Conservation (phyloP, 805 yeast genomes). For the Saturnispora besseyi region DNA sequence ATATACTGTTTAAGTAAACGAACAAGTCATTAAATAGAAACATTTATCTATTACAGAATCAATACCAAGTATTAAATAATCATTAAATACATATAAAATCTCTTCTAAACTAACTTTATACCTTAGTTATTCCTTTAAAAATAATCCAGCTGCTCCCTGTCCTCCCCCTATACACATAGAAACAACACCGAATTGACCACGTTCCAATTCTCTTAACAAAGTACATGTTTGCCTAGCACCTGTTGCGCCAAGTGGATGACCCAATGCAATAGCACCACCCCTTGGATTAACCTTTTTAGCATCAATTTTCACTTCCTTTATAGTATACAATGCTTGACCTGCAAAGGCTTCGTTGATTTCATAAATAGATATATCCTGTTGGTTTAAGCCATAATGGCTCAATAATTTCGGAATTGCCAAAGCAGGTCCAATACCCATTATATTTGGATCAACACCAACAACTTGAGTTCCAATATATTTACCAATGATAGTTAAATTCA, state of each 20-base stretch:
- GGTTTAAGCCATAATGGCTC: constrained; percentile 32
- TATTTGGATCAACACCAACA: constrained; percentile 94
- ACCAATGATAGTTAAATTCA: constrained; percentile 65
- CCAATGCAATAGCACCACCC: constrained; percentile 96
- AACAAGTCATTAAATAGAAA: no score
- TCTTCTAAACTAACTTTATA: no score
- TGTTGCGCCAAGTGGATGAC: constrained; percentile 88
- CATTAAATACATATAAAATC: no score
- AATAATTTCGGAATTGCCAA: constrained; percentile 84
- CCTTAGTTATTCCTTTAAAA: constrained; percentile 57
- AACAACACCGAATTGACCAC: constrained; percentile 81
- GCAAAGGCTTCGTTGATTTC: constrained; percentile 98
- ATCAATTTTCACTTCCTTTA: constrained; percentile 59
- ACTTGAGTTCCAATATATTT: constrained; percentile 71
- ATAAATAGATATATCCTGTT: constrained; percentile 61
- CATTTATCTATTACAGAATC: no score
- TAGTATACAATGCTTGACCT: constrained; percentile 79
- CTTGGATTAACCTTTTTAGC: constrained; percentile 68
- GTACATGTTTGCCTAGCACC: constrained; percentile 89
- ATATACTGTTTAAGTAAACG: no score
- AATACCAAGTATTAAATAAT: no score
- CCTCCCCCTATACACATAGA: constrained; percentile 98
- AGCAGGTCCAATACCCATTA: constrained; percentile 98
- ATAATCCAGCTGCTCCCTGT: constrained; percentile 93
- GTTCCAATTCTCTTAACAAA: constrained; percentile 64